Evolutionary conservation across 2,329 filamentous ascomycete species (phyloP).

Genomic region (Leptographium lundbergii): DNA sequence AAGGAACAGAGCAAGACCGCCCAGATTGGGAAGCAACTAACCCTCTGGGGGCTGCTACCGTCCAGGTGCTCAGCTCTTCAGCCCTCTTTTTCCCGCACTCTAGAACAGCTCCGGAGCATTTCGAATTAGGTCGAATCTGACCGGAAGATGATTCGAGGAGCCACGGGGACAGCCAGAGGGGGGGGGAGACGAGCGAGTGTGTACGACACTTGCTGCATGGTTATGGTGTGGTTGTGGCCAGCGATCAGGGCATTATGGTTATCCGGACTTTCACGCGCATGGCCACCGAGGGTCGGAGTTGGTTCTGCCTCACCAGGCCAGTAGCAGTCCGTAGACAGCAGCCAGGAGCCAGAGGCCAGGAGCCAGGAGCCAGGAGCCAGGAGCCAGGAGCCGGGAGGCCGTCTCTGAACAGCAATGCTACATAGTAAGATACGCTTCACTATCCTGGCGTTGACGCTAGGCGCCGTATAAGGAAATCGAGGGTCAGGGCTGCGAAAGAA

Average conservation of each 20-base stretch:
- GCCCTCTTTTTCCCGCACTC: background rate
- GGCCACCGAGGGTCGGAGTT: background rate
- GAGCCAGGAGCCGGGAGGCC: background rate
- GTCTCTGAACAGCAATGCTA: background rate
- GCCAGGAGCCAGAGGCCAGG: background rate
- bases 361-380: background rate
- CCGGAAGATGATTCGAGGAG: background rate
- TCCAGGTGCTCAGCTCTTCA: background rate
- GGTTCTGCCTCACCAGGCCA: background rate
- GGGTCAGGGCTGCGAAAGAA: background rate
- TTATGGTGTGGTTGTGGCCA: background rate
- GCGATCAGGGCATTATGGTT: background rate
- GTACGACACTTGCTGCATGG: background rate
- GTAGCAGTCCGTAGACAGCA: too few species aligned
- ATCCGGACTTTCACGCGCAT: background rate
- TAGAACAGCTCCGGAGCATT: background rate
- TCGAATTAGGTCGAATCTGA: background rate
- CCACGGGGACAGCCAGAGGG: background rate
- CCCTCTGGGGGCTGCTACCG: background rate
- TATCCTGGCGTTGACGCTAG: background rate
- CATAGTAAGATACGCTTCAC: background rate
- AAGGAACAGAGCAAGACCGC: background rate
- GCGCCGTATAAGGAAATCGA: background rate
- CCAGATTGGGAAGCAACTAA: background rate
- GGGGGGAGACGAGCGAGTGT: background rate